These are phyloP conservation scores for Margaritispora aquatica DNA, from an alignment of 495 filamentous ascomycete genomes.

Conservation along the genomic window DNA sequence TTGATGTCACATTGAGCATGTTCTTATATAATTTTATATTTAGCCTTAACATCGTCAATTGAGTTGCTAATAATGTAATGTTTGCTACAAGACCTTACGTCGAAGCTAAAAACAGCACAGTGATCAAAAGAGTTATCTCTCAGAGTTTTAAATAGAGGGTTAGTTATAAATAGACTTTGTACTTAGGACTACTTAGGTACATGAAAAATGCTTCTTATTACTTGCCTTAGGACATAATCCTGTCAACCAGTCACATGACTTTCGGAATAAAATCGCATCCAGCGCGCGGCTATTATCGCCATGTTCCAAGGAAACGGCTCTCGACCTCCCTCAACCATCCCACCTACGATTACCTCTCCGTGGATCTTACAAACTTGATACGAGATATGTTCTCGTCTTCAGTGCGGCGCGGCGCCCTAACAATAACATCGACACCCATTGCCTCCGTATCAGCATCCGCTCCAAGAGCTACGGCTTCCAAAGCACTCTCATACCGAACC, in stretches of 20 bases:
- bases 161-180: too few species aligned
- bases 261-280: not conserved
- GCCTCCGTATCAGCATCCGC: slow-evolving; percentile 28
- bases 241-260: not conserved
- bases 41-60: too few species aligned
- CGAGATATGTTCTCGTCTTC: slow-evolving; percentile 44
- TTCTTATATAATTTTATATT: too few species aligned
- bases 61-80: too few species aligned
- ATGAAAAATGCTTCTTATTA: too few species aligned
- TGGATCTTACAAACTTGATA: not conserved
- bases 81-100: too few species aligned
- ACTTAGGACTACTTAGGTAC: too few species aligned
- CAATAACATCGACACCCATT: slow-evolving; percentile 34
- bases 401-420: slow-evolving; percentile 39
- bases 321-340: not conserved
- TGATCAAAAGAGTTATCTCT: too few species aligned
- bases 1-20: too few species aligned
- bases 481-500: slow-evolving; percentile 32
- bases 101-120: too few species aligned
- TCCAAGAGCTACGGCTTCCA: slow-evolving; percentile 28
- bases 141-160: too few species aligned
- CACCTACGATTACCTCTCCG: not conserved
- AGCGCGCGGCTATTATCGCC: not conserved
- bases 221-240: not conserved
- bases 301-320: slow-evolving; percentile 1